phyloP scores from a whole-genome alignment of 495 filamentous ascomycete species.

The Neurospora africana region DNA sequence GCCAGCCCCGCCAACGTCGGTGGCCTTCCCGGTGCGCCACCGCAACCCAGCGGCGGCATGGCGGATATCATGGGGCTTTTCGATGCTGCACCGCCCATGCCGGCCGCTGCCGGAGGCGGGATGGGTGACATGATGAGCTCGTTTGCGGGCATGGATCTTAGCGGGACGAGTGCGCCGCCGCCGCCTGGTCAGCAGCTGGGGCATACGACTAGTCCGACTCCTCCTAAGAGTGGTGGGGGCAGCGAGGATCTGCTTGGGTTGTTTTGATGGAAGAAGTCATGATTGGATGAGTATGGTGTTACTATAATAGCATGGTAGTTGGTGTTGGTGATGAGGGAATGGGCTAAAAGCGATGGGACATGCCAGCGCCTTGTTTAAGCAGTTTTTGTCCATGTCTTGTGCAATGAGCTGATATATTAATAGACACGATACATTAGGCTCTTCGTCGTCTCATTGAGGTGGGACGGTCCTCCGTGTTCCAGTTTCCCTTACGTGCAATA shows the following conservation, averaged over 20 bases:
- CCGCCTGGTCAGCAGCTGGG: conserved; percentile 41
- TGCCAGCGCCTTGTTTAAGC: neutral
- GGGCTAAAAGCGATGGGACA: neutral
- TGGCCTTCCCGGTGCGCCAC: conserved; percentile 16
- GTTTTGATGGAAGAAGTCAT: conserved; percentile 44
- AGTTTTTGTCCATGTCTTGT: neutral
- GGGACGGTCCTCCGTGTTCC: neutral
- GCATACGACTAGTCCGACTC: conserved; percentile 11
- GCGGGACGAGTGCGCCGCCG: conserved; percentile 47
- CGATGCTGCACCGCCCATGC: conserved; percentile 34
- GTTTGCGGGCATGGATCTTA: conserved; percentile 70
- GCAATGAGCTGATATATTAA: neutral
- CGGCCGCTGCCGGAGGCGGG: conserved; percentile 10
- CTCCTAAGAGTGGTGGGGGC: conserved; percentile 44
- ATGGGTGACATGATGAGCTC: conserved; percentile 67
- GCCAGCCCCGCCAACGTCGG: conserved; percentile 48
- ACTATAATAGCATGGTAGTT: neutral
- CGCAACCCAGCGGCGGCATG: conserved; percentile 47
- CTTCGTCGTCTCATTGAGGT: too few species aligned
- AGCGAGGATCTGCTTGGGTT: conserved; percentile 87
- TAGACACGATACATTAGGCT: neutral
- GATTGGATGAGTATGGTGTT: neutral
- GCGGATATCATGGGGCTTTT: conserved; percentile 89
- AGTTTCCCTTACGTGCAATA: neutral
- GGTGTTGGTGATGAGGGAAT: neutral